Percentiles rank a stretch among this genome's conserved stretches.
phyloP scores from a whole-genome alignment of 2,329 filamentous ascomycete genomes.

The Fusarium begoniae region DNA sequence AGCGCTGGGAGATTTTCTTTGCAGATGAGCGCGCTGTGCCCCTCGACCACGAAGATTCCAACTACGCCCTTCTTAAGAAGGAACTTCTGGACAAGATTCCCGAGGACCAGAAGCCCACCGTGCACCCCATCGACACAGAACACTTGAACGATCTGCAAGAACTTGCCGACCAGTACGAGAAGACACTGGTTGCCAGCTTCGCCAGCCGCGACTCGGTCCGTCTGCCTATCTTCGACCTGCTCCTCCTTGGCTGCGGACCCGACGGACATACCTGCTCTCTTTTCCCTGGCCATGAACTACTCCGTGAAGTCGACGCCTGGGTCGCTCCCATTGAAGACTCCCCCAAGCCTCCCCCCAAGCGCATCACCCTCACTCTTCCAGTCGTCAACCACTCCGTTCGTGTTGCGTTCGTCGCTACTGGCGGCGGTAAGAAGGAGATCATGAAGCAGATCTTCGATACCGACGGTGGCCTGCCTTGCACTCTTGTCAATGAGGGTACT shows the following conservation, averaged over 20 bases:
- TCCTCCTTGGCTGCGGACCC: slow-evolving; percentile 92
- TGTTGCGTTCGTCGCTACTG: slow-evolving; percentile 92
- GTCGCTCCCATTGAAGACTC: slow-evolving; percentile 91
- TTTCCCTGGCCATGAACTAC: slow-evolving; percentile 88
- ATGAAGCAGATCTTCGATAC: slow-evolving; percentile 92
- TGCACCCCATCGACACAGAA: slow-evolving; percentile 78
- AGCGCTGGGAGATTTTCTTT: slow-evolving; percentile 98
- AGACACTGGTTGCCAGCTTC: slow-evolving; percentile 84
- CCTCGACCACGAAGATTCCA: slow-evolving; percentile 91
- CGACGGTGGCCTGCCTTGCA: slow-evolving; percentile 81
- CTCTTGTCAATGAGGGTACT: slow-evolving; percentile 83
- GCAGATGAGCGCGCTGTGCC: slow-evolving; percentile 96
- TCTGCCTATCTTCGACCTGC: slow-evolving; percentile 92
- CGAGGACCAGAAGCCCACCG: slow-evolving; percentile 69
- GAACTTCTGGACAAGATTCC: slow-evolving; percentile 93
- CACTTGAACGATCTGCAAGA: slow-evolving; percentile 83
- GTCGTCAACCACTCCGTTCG: slow-evolving; percentile 88
- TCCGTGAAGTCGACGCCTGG: slow-evolving; percentile 90
- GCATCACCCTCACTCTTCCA: slow-evolving; percentile 91
- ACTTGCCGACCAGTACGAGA: slow-evolving; percentile 92
- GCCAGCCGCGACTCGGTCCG: slow-evolving; percentile 93
- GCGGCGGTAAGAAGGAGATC: slow-evolving; percentile 87
- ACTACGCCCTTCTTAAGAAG: slow-evolving; percentile 86
- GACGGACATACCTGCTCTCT: slow-evolving; percentile 98
- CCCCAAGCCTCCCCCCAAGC: slow-evolving; percentile 89